Evolutionary conservation across 2,329 filamentous ascomycete species (phyloP).

Genomic region (Penicillium sp.): DNA sequence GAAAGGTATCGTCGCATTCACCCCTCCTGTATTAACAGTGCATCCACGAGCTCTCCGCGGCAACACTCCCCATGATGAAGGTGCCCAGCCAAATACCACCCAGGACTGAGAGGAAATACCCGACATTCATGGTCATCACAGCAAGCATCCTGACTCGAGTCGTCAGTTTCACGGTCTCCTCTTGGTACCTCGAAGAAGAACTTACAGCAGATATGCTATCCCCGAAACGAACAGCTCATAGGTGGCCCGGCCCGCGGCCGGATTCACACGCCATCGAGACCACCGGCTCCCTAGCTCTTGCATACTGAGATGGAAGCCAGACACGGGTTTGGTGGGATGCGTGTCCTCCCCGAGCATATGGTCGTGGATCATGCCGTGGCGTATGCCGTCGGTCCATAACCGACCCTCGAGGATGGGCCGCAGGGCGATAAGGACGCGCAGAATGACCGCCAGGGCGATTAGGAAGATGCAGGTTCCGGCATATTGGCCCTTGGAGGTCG

Average conservation of each 20-base stretch:
- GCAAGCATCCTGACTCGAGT: slow-evolving; percentile 59
- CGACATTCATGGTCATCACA: slow-evolving; percentile 82
- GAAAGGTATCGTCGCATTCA: too few relatives aligned
- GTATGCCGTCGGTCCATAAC: slow-evolving; percentile 21
- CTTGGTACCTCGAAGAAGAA: slow-evolving; percentile 23
- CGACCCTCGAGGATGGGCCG: slow-evolving; percentile 53
- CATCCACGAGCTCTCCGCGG: slow-evolving; percentile 19
- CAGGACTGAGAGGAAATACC: slow-evolving; percentile 75
- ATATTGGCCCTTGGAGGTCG: slow-evolving; percentile 65
- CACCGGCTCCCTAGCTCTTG: slow-evolving; percentile 20
- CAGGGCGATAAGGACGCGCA: slow-evolving; percentile 66
- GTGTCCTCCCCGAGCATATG: slow-evolving; percentile 3
- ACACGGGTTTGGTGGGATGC: slow-evolving; percentile 4
- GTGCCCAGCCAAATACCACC: slow-evolving; percentile 57
- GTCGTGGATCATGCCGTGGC: slow-evolving; percentile 3
- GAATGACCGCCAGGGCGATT: slow-evolving; percentile 65
- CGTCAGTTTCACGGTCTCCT: slow-evolving; percentile 34
- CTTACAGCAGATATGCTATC: slow-evolving; percentile 79
- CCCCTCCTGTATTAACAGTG: slow-evolving; percentile 15
- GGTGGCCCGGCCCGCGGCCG: slow-evolving; percentile 69
- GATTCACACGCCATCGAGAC: slow-evolving; percentile 65
- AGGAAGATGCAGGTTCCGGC: slow-evolving; percentile 88
- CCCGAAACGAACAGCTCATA: slow-evolving; percentile 68
- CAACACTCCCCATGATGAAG: slow-evolving; percentile 25
- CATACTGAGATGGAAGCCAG: slow-evolving; percentile 9